Conservation (phyloP, 129 eudicot genomes). For the Helianthus annuus region DNA sequence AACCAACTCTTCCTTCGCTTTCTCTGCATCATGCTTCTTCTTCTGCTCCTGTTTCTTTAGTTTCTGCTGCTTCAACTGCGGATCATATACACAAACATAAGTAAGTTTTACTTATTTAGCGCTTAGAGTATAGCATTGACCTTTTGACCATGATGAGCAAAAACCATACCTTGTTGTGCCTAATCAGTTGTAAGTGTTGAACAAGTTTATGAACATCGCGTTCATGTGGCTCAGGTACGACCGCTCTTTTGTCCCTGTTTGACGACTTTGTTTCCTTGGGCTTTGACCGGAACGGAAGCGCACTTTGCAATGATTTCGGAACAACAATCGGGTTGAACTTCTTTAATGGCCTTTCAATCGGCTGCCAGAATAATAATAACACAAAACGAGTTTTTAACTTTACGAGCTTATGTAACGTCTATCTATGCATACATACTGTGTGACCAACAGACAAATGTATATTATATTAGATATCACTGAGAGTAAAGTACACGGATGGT, state of each 20-base stretch:
- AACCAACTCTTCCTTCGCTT: constrained; percentile 72
- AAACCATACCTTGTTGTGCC: constrained; percentile 65
- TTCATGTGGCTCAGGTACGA: constrained; percentile 86
- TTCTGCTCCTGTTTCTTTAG: constrained; percentile 67
- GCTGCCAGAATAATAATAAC: constrained; percentile 36
- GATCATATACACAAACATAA: background rate
- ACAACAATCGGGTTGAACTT: constrained; percentile 95
- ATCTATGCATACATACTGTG: background rate
- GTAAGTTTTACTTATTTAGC: background rate
- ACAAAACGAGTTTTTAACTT: constrained; percentile 10
- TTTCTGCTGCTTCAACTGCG: constrained; percentile 72
- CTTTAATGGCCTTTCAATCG: constrained; percentile 69
- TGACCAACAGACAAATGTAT: background rate
- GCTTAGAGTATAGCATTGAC: background rate
- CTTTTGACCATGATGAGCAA: background rate
- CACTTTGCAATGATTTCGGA: constrained; percentile 75
- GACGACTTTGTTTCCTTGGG: constrained; percentile 59
- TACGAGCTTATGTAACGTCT: background rate
- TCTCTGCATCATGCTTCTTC: constrained; percentile 55
- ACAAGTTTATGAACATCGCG: constrained; percentile 69
- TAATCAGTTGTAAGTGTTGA: constrained; percentile 73
- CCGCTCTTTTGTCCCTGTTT: constrained; percentile 65
- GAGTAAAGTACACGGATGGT: too few relatives aligned
- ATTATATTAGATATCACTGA: background rate
- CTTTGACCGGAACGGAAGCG: constrained; percentile 77